These are phyloP conservation scores for Dovyalis caffra DNA, from an alignment of 345 rosid species.

Conservation along the genomic window DNA sequence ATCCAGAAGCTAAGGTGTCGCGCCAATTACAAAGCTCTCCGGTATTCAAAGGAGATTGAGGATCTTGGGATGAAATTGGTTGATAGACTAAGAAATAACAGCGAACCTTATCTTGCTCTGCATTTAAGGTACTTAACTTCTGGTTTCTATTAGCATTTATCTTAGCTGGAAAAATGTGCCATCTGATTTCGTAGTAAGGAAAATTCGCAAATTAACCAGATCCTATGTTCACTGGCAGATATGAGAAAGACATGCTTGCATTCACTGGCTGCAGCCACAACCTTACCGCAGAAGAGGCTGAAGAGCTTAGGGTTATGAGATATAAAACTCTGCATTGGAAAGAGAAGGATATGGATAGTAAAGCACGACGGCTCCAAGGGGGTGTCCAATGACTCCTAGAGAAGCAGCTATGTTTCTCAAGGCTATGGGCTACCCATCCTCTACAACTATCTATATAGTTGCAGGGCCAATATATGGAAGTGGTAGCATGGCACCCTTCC, in stretches of 20 bases:
- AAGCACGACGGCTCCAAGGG: slow-evolving; percentile 63
- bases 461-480: slow-evolving; percentile 87
- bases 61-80: slow-evolving; percentile 68
- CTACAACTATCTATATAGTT: slow-evolving; percentile 83
- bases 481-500: slow-evolving; percentile 73
- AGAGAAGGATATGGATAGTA: slow-evolving; percentile 91
- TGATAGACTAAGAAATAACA: slow-evolving; percentile 60
- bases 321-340: slow-evolving; percentile 86
- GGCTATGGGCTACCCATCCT: slow-evolving; percentile 92
- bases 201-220: not conserved
- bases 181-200: not conserved
- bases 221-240: slow-evolving; percentile 47
- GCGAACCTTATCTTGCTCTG: slow-evolving; percentile 77
- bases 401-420: slow-evolving; percentile 93
- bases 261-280: slow-evolving; percentile 98
- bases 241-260: slow-evolving; percentile 98
- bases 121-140: slow-evolving; percentile 63
- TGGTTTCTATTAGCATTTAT: not conserved
- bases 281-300: slow-evolving; percentile 66
- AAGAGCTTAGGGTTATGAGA: slow-evolving; percentile 79
- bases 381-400: slow-evolving; percentile 99
- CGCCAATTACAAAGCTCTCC: slow-evolving; percentile 87
- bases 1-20: slow-evolving; percentile 86
- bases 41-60: slow-evolving; percentile 62
- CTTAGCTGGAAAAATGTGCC: not conserved